Evolutionary conservation across 148 eudicot species (phyloP), one percentile per base, ranked within the genome.

Genomic region (Fagopyrum tataricum): DNA sequence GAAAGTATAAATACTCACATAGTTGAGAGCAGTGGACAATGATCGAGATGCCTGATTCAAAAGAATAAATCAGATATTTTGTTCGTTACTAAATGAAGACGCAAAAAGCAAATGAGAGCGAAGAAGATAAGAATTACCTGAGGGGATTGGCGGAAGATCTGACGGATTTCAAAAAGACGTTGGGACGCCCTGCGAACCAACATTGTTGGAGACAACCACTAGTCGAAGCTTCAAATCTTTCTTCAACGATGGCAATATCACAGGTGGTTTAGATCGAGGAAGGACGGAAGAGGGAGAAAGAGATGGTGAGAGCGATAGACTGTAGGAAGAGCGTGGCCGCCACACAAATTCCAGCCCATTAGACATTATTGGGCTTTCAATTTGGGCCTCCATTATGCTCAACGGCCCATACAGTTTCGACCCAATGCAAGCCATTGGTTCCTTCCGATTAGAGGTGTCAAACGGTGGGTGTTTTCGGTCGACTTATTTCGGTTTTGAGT

Each of bases 21-120:
- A 94, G 78, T 94, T 94, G 71, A 94, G 82, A 44, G 98, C 98
- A 69, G 96, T 88, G 58, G 98, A 91, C 53, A 94, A 79, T 0
- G 93, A 85, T 79, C 98, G 82, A 79, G 91, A 81, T 12, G 86
- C 79, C 97, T 93, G 90, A 18, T n/a, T 56, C 5, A 24, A 26
- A 46, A 71, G 42, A 12, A 79, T 0, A 53, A 44, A 10, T 73
- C 44, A 11, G 1, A 49, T n/a, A 43, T 8, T 8, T 7, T 67
- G 41, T 18, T 56, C 48, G 40, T 37, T 17, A 17, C 41, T 44
- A 67, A 7, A 53, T 56, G 21, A 31, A 75, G 4, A 26, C 20
- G 9, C 20, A 44, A 75, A 17, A 37, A 17, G 39, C 21, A 67
- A 72, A 44, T 18, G 18, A 74, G 64, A 78, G 52, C 24, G 58